phyloP scores from a whole-genome alignment of 148 eudicot species.

The Rhododendron ferrugineum region DNA sequence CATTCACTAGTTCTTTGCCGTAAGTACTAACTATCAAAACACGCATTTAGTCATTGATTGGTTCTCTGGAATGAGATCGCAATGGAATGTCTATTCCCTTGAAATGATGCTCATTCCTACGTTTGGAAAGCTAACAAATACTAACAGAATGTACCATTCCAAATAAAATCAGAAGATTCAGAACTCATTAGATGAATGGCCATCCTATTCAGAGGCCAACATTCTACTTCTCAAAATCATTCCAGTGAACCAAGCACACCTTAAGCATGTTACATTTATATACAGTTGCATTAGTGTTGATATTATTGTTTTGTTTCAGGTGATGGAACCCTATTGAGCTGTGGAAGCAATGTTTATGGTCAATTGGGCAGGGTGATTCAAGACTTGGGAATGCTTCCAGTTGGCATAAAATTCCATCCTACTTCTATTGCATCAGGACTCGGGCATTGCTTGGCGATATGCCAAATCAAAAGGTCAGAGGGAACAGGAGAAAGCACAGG shows the following conservation, averaged over 20 bases:
- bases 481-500: conserved; percentile 15
- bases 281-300: not conserved
- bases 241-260: not conserved
- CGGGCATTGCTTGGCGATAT: conserved; percentile 82
- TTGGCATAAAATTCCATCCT: conserved; percentile 46
- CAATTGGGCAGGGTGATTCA: conserved; percentile 64
- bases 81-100: not conserved
- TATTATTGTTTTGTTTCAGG: conserved; percentile 32
- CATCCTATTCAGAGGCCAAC: not conserved
- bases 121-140: not conserved
- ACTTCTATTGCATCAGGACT: conserved; percentile 66
- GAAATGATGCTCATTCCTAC: not conserved
- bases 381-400: conserved; percentile 55
- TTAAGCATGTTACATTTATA: not conserved
- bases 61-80: not conserved
- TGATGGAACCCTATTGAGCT: conserved; percentile 68
- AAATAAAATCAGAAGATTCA: not conserved
- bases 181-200: not conserved
- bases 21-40: conserved; percentile 34
- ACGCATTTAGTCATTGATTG: not conserved
- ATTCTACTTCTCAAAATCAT: not conserved
- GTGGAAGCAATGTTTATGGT: conserved; percentile 82
- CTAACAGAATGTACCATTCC: not conserved
- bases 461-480: conserved; percentile 27
- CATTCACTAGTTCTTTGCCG: conserved; percentile 75